Evolutionary conservation across 2,329 filamentous ascomycete genomes (phyloP).

Genomic region (Penicillium hesseltinei): DNA sequence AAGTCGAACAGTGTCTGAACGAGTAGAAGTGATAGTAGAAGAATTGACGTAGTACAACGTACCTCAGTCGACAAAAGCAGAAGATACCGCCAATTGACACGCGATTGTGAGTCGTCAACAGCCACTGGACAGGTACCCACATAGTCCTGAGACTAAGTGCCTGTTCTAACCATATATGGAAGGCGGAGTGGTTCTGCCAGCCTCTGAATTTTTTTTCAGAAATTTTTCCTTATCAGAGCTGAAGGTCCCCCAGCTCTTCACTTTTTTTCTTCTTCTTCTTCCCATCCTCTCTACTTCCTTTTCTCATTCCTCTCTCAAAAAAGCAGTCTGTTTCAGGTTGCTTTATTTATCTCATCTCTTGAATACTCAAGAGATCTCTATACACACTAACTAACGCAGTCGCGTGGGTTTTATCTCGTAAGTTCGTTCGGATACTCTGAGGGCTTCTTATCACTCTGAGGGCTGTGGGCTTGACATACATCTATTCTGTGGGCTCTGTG

Average conservation of each 20-base stretch:
- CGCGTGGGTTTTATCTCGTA: slow-evolving; percentile 35
- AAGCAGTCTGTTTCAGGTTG: slow-evolving; percentile 19
- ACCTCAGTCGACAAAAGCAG: background rate
- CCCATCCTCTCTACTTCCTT: slow-evolving; percentile 18
- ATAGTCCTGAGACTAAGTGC: slow-evolving; percentile 14
- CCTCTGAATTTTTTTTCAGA: slow-evolving; percentile 28
- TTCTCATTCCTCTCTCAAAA: slow-evolving; percentile 8
- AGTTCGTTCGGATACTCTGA: slow-evolving; percentile 39
- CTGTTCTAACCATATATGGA: slow-evolving; percentile 9
- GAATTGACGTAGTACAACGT: background rate
- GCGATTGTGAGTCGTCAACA: slow-evolving; percentile 6
- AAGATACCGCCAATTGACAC: slow-evolving; percentile 13
- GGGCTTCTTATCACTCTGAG: slow-evolving; percentile 40
- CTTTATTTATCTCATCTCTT: slow-evolving; percentile 9
- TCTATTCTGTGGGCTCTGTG: slow-evolving; percentile 44
- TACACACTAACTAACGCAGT: slow-evolving; percentile 31
- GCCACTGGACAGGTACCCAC: slow-evolving; percentile 23
- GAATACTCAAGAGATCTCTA: slow-evolving; percentile 10
- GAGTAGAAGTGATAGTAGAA: background rate
- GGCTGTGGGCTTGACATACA: slow-evolving; percentile 45
- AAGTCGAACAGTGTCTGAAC: background rate
- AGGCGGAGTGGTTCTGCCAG: slow-evolving; percentile 37
- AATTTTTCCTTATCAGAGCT: slow-evolving; percentile 32
- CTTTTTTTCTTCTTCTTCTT: slow-evolving; percentile 28
- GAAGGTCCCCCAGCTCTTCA: slow-evolving; percentile 18